Evolutionary conservation across 192 early-diverging fungal genomes (phyloP), one percentile per base, ranked within the genome.

Genomic region (Coemansia sp.): DNA sequence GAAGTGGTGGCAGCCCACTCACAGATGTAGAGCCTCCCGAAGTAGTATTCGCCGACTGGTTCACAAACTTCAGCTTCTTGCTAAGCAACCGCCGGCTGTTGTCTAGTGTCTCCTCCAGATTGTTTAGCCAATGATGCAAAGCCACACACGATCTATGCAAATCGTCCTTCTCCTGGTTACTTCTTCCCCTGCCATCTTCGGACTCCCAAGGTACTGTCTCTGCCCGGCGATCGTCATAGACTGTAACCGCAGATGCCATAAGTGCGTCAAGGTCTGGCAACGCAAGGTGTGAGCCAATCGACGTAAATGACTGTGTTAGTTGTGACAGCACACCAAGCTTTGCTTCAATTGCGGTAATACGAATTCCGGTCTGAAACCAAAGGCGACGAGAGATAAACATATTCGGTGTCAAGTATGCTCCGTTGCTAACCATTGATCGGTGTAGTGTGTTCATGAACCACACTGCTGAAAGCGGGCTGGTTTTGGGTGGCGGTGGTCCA

Each of bases 311-410:
- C 64, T 78, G 76, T 19, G 76, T 73, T 39, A 84, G 71, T 63
- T 80, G 73, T 30, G 70, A 63, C 58, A 80, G 50, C 57, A 78
- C 83, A 57, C 71, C 57, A 11, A 84, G 70, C 74, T 84, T 84
- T 3, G 70, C 57, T 23, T 84, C 83, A 51, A 84, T 73, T 20
- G 83, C 83, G n/a, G 67, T 56, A 27, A 84, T 70, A 20, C 83
- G 83, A 46, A 80, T 80, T 7, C 78, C 83, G 2, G 69, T 54
- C 59, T 84, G 83, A 71, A 59, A 84, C 83, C 83, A 84, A 42
- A 84, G 50, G 14, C 83, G 77, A 27, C 78, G 74, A 2, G 83
- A 78, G 22, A 84, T 74, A 56, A 61, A 84, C 60, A 84, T 63
- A 24, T 70, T 76, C 10, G 73, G 53, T 2, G 83, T 84, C 57